Base-by-base conservation (phyloP, 2,329 filamentous ascomycete genomes). In the Sporothrix variecibatus region DNA sequence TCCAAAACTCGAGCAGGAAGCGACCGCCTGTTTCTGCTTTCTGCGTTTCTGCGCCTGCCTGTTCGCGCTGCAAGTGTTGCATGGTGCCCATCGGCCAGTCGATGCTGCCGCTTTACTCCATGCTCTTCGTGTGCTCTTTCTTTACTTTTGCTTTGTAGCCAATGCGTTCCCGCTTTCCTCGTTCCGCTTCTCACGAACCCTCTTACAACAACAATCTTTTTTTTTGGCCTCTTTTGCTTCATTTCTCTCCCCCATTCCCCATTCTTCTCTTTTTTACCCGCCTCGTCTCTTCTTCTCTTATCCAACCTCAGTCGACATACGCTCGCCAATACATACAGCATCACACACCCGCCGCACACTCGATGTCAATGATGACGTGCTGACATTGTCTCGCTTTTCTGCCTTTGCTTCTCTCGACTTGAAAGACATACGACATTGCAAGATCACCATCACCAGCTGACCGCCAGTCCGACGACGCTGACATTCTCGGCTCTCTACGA, bases 1-100 rank as follows among this genome's bases (percentile, higher is more conserved):
- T 68, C 68, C 68, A 74, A 74, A 74, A 74, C 73, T 62, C 56
- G 43, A 56, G 26, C 65, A 69, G 38, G 65, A 62, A 73, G 71
- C 56, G 49, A 64, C 70, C 70, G 7, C n/a, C 51, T 71, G 68
- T 58, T 58, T 58, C 62, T 65, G 62, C 58, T 38, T n/a, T 62
- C 12, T 62, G 58, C 38, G 62, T 67, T 67, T 67, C 51, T 58
- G 68, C 49, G 46, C 34, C 49, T 73, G 60, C 62, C 46, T 68
- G 58, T n/a, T 38, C n/a, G 31, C 34, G 40, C 40, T 46, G 40
- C 62, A 46, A 67, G n/a, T 17, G 64, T 31, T 43, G 46, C 65
- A 69, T 38, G 46, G 28, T 31, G 15, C 40, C 28, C 28, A 34
- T 26, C 46, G 34, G 58, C 60, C 46, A 34, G 20, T 53, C 40